Evolutionary conservation across 2,329 filamentous ascomycete species (phyloP), one percentile per base, ranked within the genome.

Genomic region (Colletotrichum sp.): DNA sequence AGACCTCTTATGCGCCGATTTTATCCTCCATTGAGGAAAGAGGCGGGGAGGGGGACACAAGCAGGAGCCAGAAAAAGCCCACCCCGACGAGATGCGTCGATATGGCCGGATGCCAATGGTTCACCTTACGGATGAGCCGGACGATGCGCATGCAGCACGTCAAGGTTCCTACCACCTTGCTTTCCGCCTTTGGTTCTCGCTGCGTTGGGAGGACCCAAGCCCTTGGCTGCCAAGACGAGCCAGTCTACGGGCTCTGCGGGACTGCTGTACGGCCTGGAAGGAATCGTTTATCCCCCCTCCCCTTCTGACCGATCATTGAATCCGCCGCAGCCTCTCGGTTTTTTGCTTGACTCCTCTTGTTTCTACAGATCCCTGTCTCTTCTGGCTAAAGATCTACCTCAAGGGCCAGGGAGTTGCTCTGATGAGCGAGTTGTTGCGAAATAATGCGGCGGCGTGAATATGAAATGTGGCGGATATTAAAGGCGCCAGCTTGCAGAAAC

Each of bases 141-240:
- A 71, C 71, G 71, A 66, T 34, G 62, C 55, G 52, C 39, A 75
- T 67, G 72, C 72, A 75, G 69, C 64, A 67, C 56, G 73, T 75
- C 70, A 75, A 71, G 73, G 64, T 73, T 75, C 43, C 58, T 73
- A 25, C n/a, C n/a, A 39, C 61, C 61, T 64, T 64, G 64, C 48
- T 27, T 66, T 30, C 68, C 69, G 69, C 62, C 56, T 36, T 64
- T 67, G 27, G 55, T n/a, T 36, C 25, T 39, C 55, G 56, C 34
- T 68, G 48, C 32, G 66, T 13, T 60, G 66, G 25, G 43, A 71
- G 25, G 60, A 27, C 61, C 64, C 73, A 60, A 73, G 32, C 43
- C 58, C 73, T 73, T 75, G 73, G 58, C 62, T 32, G 73, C 73
- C 73, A 73, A 73, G 70, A 68, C 55, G 25, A 64, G 28, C 58